Conservation (phyloP, 2,329 filamentous ascomycete genomes). For the Spiromastix sp. region DNA sequence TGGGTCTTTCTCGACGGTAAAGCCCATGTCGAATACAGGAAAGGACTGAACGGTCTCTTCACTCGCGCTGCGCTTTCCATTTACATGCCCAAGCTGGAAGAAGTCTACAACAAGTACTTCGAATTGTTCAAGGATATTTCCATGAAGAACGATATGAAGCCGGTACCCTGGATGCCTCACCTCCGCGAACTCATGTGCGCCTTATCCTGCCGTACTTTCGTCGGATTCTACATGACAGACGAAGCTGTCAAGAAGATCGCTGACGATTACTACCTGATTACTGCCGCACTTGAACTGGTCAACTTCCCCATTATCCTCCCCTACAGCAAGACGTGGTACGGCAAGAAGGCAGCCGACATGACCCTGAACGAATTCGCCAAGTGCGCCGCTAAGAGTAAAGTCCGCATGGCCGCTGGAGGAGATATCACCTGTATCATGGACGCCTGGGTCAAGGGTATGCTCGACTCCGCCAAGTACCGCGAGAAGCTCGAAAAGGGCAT, state of each 20-base stretch:
- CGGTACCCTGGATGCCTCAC: slow-evolving; percentile 76
- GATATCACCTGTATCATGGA: slow-evolving; percentile 90
- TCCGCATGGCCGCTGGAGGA: slow-evolving; percentile 80
- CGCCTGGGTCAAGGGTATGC: slow-evolving; percentile 80
- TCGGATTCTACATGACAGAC: slow-evolving; percentile 88
- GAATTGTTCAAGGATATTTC: slow-evolving; percentile 66
- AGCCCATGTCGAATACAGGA: slow-evolving; percentile 91
- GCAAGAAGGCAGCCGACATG: slow-evolving; percentile 90
- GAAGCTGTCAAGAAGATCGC: slow-evolving; percentile 87
- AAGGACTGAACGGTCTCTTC: slow-evolving; percentile 90
- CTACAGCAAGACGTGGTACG: slow-evolving; percentile 93
- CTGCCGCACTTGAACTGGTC: slow-evolving; percentile 88
- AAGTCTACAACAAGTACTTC: slow-evolving; percentile 83
- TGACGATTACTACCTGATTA: slow-evolving; percentile 94
- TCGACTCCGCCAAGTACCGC: slow-evolving; percentile 72
- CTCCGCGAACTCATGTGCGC: slow-evolving; percentile 95
- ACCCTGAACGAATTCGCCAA: slow-evolving; percentile 80
- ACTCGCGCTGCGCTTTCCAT: slow-evolving; percentile 77
- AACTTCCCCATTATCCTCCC: slow-evolving; percentile 97
- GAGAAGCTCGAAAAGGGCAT: slow-evolving; percentile 66
- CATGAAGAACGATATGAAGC: slow-evolving; percentile 59
- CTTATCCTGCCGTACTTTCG: slow-evolving; percentile 91
- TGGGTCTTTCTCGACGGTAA: slow-evolving; percentile 98
- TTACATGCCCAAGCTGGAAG: slow-evolving; percentile 87
- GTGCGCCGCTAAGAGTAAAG: slow-evolving; percentile 87